Conservation (phyloP, 805 yeast genomes). For the Candida chilensis region DNA sequence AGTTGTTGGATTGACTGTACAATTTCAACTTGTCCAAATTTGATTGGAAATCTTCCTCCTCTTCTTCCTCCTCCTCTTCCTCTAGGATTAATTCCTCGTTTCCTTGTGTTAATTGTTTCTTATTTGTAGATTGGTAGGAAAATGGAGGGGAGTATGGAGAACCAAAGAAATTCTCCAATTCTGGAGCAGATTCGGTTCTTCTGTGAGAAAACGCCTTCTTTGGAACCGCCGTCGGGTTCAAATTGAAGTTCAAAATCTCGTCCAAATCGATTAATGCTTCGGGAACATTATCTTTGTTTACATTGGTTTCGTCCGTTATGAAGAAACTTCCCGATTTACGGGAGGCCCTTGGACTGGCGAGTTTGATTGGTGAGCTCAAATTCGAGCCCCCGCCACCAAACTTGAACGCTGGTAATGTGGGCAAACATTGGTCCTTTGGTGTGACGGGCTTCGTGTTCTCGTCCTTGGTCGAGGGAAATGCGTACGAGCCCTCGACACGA, state of each 20-base stretch:
- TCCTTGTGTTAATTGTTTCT: too few relatives aligned
- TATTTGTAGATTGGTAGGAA: too few relatives aligned
- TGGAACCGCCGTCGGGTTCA: slow-evolving; percentile 13
- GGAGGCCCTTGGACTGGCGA: too few relatives aligned
- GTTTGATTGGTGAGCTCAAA: slow-evolving; percentile 6
- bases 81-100: neutral
- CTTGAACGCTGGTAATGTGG: too few relatives aligned
- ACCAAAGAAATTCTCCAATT: slow-evolving; percentile 23
- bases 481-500: neutral
- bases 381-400: too few relatives aligned
- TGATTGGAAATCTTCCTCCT: neutral
- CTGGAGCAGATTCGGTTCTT: slow-evolving; percentile 51
- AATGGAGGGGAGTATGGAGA: neutral
- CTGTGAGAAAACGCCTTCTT: slow-evolving; percentile 34
- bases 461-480: too few relatives aligned
- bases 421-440: too few relatives aligned
- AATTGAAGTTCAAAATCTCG: slow-evolving; percentile 32
- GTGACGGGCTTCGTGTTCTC: too few relatives aligned
- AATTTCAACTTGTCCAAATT: neutral
- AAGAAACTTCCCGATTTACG: too few relatives aligned
- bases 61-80: neutral
- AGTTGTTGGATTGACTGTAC: neutral
- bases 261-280: slow-evolving; percentile 51
- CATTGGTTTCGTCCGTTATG: too few relatives aligned
- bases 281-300: slow-evolving; percentile 16